Evolutionary conservation across 2,329 filamentous ascomycete genomes (phyloP).

Genomic region (Hypomyces rosellus): DNA sequence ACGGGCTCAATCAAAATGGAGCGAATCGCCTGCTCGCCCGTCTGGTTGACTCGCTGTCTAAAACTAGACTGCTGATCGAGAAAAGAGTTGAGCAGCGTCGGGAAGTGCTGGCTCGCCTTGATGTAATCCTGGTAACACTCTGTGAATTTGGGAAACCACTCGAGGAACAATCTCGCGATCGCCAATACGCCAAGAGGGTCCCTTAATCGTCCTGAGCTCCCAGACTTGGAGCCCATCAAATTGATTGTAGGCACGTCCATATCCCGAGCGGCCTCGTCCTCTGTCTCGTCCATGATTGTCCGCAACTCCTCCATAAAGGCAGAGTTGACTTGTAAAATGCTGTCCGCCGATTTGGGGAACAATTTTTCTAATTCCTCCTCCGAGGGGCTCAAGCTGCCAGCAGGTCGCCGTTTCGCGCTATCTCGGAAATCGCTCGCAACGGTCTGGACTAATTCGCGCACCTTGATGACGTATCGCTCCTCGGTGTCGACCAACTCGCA

Average conservation of each 20-base stretch:
- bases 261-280: slow-evolving; percentile 71
- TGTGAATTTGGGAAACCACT: slow-evolving; percentile 91
- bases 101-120: slow-evolving; percentile 79
- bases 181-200: slow-evolving; percentile 73
- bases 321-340: slow-evolving; percentile 76
- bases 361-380: slow-evolving; percentile 66
- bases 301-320: slow-evolving; percentile 73
- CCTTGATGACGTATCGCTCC: slow-evolving; percentile 83
- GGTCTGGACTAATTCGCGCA: slow-evolving; percentile 74
- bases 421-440: slow-evolving; percentile 75
- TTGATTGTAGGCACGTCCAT: slow-evolving; percentile 53
- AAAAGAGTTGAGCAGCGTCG: slow-evolving; percentile 71
- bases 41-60: slow-evolving; percentile 69
- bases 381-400: slow-evolving; percentile 63
- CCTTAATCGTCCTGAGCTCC: slow-evolving; percentile 42
- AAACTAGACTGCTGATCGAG: slow-evolving; percentile 78
- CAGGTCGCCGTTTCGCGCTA: slow-evolving; percentile 53
- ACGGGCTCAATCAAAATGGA: slow-evolving; percentile 95
- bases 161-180: slow-evolving; percentile 74
- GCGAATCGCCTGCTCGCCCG: slow-evolving; percentile 83
- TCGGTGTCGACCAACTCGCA: slow-evolving; percentile 89
- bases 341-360: slow-evolving; percentile 74
- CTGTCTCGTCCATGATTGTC: slow-evolving; percentile 72
- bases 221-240: slow-evolving; percentile 37
- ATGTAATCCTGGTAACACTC: slow-evolving; percentile 93